phyloP scores from a whole-genome alignment of 2,329 filamentous ascomycete species.

The Pochonia chlamydosporia region DNA sequence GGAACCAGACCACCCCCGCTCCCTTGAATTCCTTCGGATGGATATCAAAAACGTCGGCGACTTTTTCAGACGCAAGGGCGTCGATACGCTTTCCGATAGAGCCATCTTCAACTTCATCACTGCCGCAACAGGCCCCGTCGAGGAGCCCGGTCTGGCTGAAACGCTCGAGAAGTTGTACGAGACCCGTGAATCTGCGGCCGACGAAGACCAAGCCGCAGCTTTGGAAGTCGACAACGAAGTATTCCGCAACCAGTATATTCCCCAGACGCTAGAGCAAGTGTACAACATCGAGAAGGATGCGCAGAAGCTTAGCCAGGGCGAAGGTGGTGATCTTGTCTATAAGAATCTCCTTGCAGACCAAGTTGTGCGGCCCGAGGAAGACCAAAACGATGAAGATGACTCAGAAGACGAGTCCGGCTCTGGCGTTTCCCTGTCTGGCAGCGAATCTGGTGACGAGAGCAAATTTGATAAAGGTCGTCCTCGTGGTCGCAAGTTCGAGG shows the following conservation, averaged over 20 bases:
- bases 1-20: slow-evolving; percentile 90
- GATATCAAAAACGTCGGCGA: slow-evolving; percentile 96
- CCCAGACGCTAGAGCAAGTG: slow-evolving; percentile 90
- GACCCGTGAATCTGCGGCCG: slow-evolving; percentile 41
- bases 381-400: slow-evolving; percentile 32
- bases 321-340: slow-evolving; percentile 76
- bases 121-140: slow-evolving; percentile 49
- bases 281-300: slow-evolving; percentile 93
- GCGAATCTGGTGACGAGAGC: slow-evolving; percentile 42
- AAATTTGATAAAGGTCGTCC: slow-evolving; percentile 62
- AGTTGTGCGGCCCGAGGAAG: slow-evolving; percentile 35
- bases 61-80: slow-evolving; percentile 83
- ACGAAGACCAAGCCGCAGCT: slow-evolving; percentile 43
- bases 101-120: slow-evolving; percentile 82
- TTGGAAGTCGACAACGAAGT: slow-evolving; percentile 82
- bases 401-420: slow-evolving; percentile 40
- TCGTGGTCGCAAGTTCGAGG: slow-evolving; percentile 78
- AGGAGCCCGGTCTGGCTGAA: slow-evolving; percentile 54
- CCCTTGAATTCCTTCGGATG: slow-evolving; percentile 91
- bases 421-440: slow-evolving; percentile 40
- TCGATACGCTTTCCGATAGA: slow-evolving; percentile 74
- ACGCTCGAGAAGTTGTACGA: slow-evolving; percentile 64
- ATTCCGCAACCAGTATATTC: slow-evolving; percentile 94
- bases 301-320: slow-evolving; percentile 66
- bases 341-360: slow-evolving; percentile 74